Base-by-base conservation (phyloP, 2,329 filamentous ascomycete genomes). In the Neopestalotiopsis sp. region DNA sequence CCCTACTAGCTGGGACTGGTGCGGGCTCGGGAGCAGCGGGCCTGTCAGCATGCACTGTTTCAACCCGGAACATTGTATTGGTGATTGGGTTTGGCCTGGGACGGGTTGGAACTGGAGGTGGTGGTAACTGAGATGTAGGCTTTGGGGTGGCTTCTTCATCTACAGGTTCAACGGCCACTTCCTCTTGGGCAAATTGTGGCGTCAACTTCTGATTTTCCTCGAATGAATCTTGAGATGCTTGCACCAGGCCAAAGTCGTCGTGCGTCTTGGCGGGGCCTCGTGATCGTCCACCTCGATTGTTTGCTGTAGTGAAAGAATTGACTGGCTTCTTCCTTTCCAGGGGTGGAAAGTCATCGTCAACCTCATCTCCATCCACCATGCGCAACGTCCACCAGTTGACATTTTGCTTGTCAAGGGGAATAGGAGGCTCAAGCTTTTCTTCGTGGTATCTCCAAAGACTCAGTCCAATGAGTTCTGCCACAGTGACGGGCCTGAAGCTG, bases 301-400 rank as follows among this genome's bases (percentile, higher is more conserved):
- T 95, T 70, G 92, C 92, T 6, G 92, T 94, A 49, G 93, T 94
- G 74, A 95, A 96, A 24, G 93, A 90, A 5, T 88, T 89, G n/a
- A 96, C 85, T 2, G 90, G 87, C 74, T 92, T 92, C 28, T 89
- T 93, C 45, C 93, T 87, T 69, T 92, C 91, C 56, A 96, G 84
- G 0, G 93, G 90, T 40, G 93, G 92, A 72, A 96, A 96, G 75
- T 96, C 94, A 72, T 94, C 92, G 73, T 97, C 93, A 1, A 95
- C 90, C 75, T 96, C 93, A 63, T 92, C 94, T 68, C 96, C 90
- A 70, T 96, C 90, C 1, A 95, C 92, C 90, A 97, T 94, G 56
- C 93, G 88, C 68, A 97, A 81, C 30, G 90, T 93, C 92, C 92
- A 96, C 83, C 90, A 90, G 75, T 95, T 95, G 73, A 95, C 91